A percentile compares a stretch with the other conserved stretches of the same genome.
Conservation (phyloP, 2,329 filamentous ascomycete genomes). For the Aspergillus terreus region DNA sequence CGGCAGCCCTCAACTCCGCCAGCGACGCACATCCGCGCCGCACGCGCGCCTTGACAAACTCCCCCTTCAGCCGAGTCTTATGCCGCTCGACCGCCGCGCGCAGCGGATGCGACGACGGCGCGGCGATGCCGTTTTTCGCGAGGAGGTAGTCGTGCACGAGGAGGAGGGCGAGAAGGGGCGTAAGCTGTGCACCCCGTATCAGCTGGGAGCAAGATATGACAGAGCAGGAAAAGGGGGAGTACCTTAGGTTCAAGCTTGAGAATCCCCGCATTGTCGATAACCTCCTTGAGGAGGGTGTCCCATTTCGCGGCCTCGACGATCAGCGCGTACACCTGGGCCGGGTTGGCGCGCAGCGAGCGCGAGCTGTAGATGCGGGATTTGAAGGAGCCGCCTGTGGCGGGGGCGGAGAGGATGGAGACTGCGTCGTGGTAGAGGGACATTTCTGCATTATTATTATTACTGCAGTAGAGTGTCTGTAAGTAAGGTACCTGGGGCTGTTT, state of each 20-base stretch:
- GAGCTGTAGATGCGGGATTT: conserved; percentile 77
- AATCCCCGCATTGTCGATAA: conserved; percentile 77
- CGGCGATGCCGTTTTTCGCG: conserved; percentile 74
- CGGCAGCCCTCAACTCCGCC: conserved; percentile 53
- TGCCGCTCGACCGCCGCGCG: conserved; percentile 73
- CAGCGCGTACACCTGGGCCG: conserved; percentile 81
- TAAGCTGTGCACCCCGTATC: conserved; percentile 55
- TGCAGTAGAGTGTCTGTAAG: no score
- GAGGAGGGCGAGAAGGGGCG: conserved; percentile 73
- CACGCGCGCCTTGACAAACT: conserved; percentile 76
- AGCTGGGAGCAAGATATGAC: no score
- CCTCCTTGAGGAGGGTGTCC: conserved; percentile 78
- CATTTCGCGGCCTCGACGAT: conserved; percentile 87
- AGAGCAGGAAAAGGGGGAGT: conserved; percentile 6
- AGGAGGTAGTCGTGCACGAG: conserved; percentile 84
- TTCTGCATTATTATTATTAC: neutral
- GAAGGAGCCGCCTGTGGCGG: conserved; percentile 72
- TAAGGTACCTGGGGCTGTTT: neutral
- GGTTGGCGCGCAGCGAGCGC: conserved; percentile 72
- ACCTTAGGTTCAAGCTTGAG: conserved; percentile 83
- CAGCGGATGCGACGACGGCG: conserved; percentile 75
- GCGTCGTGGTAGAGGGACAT: conserved; percentile 98
- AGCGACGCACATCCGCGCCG: conserved; percentile 66
- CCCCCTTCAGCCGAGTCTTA: conserved; percentile 73
- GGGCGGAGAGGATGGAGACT: conserved; percentile 65